phyloP scores from a whole-genome alignment of 176 grass and related monocot genomes.

The Lolium rigidum region DNA sequence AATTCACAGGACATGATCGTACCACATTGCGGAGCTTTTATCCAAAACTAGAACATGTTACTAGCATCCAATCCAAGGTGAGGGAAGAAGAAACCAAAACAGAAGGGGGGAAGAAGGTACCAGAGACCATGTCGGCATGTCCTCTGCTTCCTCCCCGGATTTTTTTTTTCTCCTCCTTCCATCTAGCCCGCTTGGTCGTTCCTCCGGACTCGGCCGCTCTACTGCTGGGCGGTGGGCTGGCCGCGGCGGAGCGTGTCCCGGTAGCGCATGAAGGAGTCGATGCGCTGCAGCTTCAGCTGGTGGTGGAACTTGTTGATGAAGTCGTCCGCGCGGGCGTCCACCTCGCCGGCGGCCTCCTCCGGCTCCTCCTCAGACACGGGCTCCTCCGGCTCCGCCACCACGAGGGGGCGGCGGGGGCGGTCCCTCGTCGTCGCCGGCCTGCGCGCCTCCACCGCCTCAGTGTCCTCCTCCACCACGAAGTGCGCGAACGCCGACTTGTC shows the following conservation, averaged over 20 bases:
- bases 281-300: conserved; percentile 86
- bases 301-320: conserved; percentile 91
- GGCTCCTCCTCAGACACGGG: background rate
- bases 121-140: too few relatives aligned
- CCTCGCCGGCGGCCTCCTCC: conserved; percentile 40
- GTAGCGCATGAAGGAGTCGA: conserved; percentile 82
- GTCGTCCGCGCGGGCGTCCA: conserved; percentile 81
- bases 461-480: conserved; percentile 53
- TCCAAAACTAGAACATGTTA: too few relatives aligned
- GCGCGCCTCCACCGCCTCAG: conserved; percentile 23
- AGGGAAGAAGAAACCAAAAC: too few relatives aligned
- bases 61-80: too few relatives aligned
- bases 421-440: conserved; percentile 43
- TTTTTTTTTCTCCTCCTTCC: too few relatives aligned
- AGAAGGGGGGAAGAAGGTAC: too few relatives aligned
- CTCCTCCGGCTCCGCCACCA: background rate
- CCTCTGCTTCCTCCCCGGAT: too few relatives aligned
- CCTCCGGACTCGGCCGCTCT: background rate
- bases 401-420: background rate
- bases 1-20: too few relatives aligned
- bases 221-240: conserved; percentile 21
- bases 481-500: conserved; percentile 78
- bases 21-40: too few relatives aligned
- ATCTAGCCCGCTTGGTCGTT: too few relatives aligned
- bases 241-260: conserved; percentile 65